Conservation (phyloP, 169 alveolate genomes). For the Eimeria sp. region DNA sequence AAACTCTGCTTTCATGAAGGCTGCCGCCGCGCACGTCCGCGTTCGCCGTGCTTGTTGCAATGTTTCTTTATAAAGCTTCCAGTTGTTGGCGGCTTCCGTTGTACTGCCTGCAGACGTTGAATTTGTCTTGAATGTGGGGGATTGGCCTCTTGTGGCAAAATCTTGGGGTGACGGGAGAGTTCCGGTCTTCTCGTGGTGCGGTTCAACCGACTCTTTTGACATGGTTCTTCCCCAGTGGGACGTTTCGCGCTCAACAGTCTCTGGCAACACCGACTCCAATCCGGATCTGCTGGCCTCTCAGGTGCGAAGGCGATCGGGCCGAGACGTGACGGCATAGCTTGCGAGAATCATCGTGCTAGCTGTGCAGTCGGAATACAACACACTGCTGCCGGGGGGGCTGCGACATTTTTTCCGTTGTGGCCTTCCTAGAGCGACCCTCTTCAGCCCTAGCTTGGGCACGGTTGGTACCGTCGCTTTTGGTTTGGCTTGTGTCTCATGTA, state of each 20-base stretch:
- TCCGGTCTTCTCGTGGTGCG: constrained; percentile 82
- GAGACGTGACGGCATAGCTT: neutral
- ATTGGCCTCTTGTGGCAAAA: constrained; percentile 78
- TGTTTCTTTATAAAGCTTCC: neutral
- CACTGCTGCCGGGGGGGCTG: neutral
- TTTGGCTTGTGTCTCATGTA: constrained; percentile 15
- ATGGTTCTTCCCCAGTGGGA: constrained; percentile 82
- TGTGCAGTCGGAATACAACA: neutral
- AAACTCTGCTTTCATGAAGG: neutral
- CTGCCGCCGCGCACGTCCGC: neutral
- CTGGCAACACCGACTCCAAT: constrained; percentile 24
- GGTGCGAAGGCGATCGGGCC: constrained; percentile 6
- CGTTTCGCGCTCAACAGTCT: constrained; percentile 74
- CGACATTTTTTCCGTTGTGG: neutral
- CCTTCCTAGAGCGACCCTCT: neutral
- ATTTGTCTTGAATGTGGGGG: constrained; percentile 75
- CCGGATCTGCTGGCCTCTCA: constrained; percentile 78
- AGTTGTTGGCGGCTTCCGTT: neutral
- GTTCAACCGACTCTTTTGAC: constrained; percentile 62
- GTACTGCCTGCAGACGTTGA: constrained; percentile 73
- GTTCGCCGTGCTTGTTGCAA: neutral
- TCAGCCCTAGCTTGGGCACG: neutral
- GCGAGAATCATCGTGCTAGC: neutral
- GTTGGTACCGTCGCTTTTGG: neutral
- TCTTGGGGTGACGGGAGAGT: constrained; percentile 52